A percentile compares a stretch with the other conserved stretches of the same genome.
Conservation (phyloP, 140 eudicot genomes). For the Cichorium intybus region DNA sequence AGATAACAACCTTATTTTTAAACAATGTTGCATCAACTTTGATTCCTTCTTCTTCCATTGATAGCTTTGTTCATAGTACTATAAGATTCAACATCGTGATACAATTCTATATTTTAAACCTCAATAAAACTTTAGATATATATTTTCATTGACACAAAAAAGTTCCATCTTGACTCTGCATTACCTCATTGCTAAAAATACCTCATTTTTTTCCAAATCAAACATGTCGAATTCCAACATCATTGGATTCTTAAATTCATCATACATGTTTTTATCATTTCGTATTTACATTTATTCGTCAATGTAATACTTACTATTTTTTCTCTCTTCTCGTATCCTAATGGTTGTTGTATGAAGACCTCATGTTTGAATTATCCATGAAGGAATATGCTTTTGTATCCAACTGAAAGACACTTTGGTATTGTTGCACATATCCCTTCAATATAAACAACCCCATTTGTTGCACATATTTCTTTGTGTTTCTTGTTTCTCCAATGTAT, state of each 20-base stretch:
- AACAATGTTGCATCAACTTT: no score
- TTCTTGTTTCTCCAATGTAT: neutral
- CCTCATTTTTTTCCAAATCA: neutral
- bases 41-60: neutral
- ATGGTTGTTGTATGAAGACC: neutral
- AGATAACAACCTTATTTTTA: no score
- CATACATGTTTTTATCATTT: neutral
- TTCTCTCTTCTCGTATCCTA: neutral
- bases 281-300: neutral
- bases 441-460: no score
- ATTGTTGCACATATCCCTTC: neutral
- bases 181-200: no score
- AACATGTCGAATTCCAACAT: neutral
- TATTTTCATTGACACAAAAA: no score
- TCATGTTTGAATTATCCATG: neutral
- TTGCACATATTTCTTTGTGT: neutral
- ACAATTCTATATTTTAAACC: neutral
- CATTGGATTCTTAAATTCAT: neutral
- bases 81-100: no score
- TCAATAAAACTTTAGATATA: no score
- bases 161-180: no score
- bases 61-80: neutral
- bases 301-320: neutral
- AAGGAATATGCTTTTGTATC: neutral
- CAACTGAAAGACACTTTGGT: neutral